Conservation (phyloP, 1,284 basidiomycete species). For the Trametes pubescens region DNA sequence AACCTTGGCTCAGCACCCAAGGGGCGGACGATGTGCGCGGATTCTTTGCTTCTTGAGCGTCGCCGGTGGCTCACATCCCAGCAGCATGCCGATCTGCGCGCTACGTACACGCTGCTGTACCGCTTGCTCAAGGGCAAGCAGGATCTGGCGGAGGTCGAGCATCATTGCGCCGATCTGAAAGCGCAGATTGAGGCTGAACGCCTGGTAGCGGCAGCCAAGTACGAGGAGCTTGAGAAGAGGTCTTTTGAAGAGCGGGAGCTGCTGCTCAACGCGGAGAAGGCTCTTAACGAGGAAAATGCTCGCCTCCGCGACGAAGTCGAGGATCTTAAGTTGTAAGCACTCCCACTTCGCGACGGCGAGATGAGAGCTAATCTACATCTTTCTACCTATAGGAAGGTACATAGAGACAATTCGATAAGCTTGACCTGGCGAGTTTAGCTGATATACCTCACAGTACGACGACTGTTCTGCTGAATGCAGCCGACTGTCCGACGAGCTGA, state of each 20-base stretch:
- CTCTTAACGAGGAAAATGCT: conserved; percentile 47
- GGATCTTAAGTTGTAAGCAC: conserved; percentile 49
- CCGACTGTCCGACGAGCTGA: conserved; percentile 42
- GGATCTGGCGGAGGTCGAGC: conserved; percentile 26
- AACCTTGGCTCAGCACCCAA: conserved; percentile 47
- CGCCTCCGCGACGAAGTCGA: conserved; percentile 46
- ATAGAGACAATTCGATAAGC: conserved; percentile 24
- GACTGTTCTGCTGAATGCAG: conserved; percentile 42
- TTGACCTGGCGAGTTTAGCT: conserved; percentile 18
- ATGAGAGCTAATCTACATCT: background rate
- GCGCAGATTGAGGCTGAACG: conserved; percentile 43
- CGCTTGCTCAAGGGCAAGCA: conserved; percentile 25
- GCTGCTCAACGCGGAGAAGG: conserved; percentile 46
- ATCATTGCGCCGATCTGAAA: conserved; percentile 32
- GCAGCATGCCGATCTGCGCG: conserved; percentile 33
- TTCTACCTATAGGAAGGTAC: conserved; percentile 48
- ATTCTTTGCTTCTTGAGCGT: background rate
- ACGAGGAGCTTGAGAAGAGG: conserved; percentile 37
- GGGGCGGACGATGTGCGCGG: conserved; percentile 46
- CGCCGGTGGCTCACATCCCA: background rate
- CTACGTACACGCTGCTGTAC: conserved; percentile 30
- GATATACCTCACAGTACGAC: conserved; percentile 41
- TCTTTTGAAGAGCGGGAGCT: conserved; percentile 47
- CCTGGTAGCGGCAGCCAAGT: conserved; percentile 29
- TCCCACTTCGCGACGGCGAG: background rate